These are phyloP conservation scores for Apostasia ramifera DNA, from an alignment of 106 monocot species.

Conservation along the genomic window DNA sequence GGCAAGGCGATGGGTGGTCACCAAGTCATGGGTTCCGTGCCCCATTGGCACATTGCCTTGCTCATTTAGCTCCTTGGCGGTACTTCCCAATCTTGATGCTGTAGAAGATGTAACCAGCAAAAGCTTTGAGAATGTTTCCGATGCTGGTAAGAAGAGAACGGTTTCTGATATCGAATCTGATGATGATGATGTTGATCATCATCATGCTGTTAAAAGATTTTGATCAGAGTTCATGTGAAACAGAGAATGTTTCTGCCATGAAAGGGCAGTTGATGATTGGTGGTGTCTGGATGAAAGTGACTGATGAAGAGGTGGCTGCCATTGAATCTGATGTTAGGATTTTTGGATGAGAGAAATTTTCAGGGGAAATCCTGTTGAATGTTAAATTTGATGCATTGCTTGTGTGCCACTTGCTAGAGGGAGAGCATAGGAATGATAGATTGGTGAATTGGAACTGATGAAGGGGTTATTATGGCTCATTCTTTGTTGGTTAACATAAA, in stretches of 20 bases:
- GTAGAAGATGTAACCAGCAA: not conserved
- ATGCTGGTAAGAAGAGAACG: constrained; percentile 5
- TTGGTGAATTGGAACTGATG: too few relatives aligned
- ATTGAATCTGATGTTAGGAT: constrained; percentile 42
- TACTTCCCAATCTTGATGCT: constrained; percentile 48
- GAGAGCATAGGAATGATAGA: too few relatives aligned
- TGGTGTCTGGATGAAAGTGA: constrained; percentile 67
- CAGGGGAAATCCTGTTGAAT: too few relatives aligned
- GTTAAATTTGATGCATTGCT: too few relatives aligned
- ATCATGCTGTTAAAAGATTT: not conserved
- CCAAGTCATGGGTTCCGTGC: constrained; percentile 67
- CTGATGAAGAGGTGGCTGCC: constrained; percentile 49
- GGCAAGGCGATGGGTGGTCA: constrained; percentile 39
- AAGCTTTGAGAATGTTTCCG: not conserved
- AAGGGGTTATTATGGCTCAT: too few relatives aligned
- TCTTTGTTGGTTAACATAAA: too few relatives aligned
- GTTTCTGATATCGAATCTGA: not conserved
- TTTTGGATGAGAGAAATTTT: constrained; percentile 15
- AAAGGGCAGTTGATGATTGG: constrained; percentile 50
- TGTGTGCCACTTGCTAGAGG: too few relatives aligned
- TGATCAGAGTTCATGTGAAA: not conserved
- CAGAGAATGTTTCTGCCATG: constrained; percentile 18
- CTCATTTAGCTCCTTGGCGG: constrained; percentile 43
- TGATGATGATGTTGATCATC: not conserved
- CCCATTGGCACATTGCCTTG: constrained; percentile 86